Evolutionary conservation across 495 filamentous ascomycete species (phyloP), one percentile per base, ranked within the genome.

Genomic region (Aspergillus sclerotiicarbonarius): DNA sequence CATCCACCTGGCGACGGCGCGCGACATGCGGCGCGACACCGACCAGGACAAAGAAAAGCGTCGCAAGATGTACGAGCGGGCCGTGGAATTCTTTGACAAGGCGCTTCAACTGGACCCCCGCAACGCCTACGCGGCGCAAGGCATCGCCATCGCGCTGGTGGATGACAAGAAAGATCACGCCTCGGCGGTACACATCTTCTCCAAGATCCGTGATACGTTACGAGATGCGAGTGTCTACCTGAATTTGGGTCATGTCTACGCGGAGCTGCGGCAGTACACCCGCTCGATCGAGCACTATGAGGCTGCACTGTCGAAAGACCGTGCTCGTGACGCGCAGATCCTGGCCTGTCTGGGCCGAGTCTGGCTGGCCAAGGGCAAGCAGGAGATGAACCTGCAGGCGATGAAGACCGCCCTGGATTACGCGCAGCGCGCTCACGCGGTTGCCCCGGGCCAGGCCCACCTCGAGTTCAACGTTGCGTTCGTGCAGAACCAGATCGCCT

Each of bases 31-130:
- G 46, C 82, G 92, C 50, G 89, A 94, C 39, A 89, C 89, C 3
- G 94, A 98, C 15, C 75, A 82, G 55, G 93, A 98, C 53, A 94
- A 89, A 73, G 88, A 94, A 58, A 95, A 95, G 73, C 86, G 93
- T 43, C 86, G 87, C 43, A 89, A 87, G 63, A 86, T 83, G 61
- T 98, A 97, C 69, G 83, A 86, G 68, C 90, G 89, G 56, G 93
- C 94, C 2, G 92, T 98, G 10, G 95, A 97, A 68, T 98, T 98
- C 76, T 98, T 96, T 68, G 95, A 98, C 69, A 98, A 98, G 75
- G 93, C 91, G 21, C 76, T 98, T 15, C 91, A 94, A 66, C 76
- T 98, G 3, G 94, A 98, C 65, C 84, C 90, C 1, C 90, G 87
- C 71, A 98, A 98, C 60, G 94, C 95, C 1, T 95, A 96, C 66